Conservation (phyloP, 2,329 filamentous ascomycete species). For the Geosmithia flava region DNA sequence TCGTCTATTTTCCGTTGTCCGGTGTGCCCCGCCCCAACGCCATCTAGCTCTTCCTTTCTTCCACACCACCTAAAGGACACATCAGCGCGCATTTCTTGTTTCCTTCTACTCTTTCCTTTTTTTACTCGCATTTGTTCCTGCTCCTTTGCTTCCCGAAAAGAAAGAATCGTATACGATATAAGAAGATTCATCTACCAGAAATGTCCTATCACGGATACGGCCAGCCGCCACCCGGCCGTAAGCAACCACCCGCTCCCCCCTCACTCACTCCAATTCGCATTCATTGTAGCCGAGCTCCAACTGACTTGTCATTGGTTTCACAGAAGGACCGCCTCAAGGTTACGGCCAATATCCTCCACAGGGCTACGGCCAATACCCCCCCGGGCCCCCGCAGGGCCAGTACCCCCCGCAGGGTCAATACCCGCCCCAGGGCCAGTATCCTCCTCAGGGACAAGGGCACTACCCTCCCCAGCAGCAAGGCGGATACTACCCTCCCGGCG, state of each 20-base stretch:
- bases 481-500: constrained; percentile 6
- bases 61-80: no score
- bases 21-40: no score
- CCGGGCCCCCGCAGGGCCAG: constrained; percentile 12
- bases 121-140: background rate
- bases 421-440: constrained; percentile 20
- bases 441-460: constrained; percentile 16
- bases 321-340: constrained; percentile 19
- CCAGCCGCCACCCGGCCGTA: constrained; percentile 19
- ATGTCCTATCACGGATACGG: constrained; percentile 24
- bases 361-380: constrained; percentile 26
- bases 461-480: constrained; percentile 9
- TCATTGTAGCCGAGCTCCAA: background rate
- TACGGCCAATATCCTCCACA: constrained; percentile 25
- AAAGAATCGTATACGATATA: background rate
- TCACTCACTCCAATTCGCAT: background rate
- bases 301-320: constrained; percentile 1
- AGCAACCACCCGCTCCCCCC: constrained; percentile 8
- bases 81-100: background rate
- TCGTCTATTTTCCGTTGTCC: no score
- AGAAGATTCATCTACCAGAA: background rate
- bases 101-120: background rate
- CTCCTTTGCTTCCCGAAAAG: background rate
- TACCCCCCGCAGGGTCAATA: constrained; percentile 19
- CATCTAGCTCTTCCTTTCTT: no score